Base-by-base conservation (phyloP, 306 rosid genomes). In the Argentina anserina region DNA sequence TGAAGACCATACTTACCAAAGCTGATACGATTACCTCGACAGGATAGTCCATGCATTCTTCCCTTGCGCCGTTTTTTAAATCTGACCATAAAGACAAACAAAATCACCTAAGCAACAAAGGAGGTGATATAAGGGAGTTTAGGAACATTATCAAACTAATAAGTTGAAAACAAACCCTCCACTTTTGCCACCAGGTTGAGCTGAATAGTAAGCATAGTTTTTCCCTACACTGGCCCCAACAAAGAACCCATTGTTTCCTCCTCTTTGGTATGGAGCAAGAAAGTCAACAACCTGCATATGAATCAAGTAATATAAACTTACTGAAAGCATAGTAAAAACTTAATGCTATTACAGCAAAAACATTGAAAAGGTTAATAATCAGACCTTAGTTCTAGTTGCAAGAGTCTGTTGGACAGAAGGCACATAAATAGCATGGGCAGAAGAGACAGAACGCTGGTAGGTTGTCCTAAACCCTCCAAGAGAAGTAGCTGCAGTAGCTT, bases 221-320 rank as follows among this genome's bases (percentile, higher is more conserved):
- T 94, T 39, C 97, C 66, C 98, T 2, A 89, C 97, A 86, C 96
- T 97, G 26, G 96, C 96, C 79, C 97, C 97, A 70, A 96, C 97
- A 68, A 94, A 89, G 58, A 91, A 81, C 66, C 97, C 97, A 88
- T 89, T 91, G 91, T 91, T 94, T 75, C 98, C 98, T 72, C 97
- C 96, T 79, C 89, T 91, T 84, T 94, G 98, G 81, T 94, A 89
- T 6, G 97, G 97, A 63, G 95, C 97, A 80, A 94, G 98, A 60
- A 94, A 76, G 77, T 91, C 98, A 60, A 91, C 96, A 80, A 94
- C 97, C 98, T 94, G 78, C 10, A 66, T 3, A 59, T 10, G 7
- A 62, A 46, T 26, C 4, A 25, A 45, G 25, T 49, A 72, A 12
- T 3, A 29, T 66, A 36, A 47, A 36, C 12, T 21, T 12, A 49